Base-by-base conservation (phyloP, 495 filamentous ascomycete species). In the Hypomontagnella monticulosa region DNA sequence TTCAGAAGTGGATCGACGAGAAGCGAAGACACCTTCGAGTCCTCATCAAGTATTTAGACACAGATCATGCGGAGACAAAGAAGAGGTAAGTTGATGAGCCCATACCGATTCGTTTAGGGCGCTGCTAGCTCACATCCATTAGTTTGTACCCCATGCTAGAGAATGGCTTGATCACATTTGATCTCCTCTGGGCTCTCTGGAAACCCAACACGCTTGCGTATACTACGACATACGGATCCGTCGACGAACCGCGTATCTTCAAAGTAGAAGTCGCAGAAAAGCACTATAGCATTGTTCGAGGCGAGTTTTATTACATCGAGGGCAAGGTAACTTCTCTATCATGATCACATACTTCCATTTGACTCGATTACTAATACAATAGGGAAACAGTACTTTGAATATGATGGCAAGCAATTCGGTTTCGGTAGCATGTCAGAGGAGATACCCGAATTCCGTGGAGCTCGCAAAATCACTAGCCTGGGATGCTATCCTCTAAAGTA, bases 181-280 rank as follows among this genome's bases (percentile, higher is more conserved):
- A 96, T 57, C 84, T 96, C 8, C 74, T 96, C 4, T 96, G 93
- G 93, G 92, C 93, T 2, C 77, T 97, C 5, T 93, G 92, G 81
- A 96, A 96, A 69, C 93, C 93, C 4, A 94, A 96, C 69, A 91
- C 92, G 11, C 85, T 96, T 36, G 89, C 89, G 1, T 94, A 90
- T 68, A 90, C 91, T 0, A 86, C 86, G 2, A 95, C 92, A 1
- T 95, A 96, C 66, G 91, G 90, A 2, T 88, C 84, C 42, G 75
- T 81, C 14, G 92, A 96, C 48, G 91, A 97, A 70, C 93, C 93
- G 1, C 88, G 92, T 32, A 90, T 91, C n/a, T 93, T 96, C 83
- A 94, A 91, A 71, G 87, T 97, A 23, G 92, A 95, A 57, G 89
- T 91, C 54, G 89, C 90, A 0, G 86, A 87, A 71, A 91, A 87